Percentiles rank a stretch among this genome's conserved stretches.
These are phyloP conservation scores for Datisca glomerata DNA, from an alignment of 306 rosid genomes.

Conservation along the genomic window DNA sequence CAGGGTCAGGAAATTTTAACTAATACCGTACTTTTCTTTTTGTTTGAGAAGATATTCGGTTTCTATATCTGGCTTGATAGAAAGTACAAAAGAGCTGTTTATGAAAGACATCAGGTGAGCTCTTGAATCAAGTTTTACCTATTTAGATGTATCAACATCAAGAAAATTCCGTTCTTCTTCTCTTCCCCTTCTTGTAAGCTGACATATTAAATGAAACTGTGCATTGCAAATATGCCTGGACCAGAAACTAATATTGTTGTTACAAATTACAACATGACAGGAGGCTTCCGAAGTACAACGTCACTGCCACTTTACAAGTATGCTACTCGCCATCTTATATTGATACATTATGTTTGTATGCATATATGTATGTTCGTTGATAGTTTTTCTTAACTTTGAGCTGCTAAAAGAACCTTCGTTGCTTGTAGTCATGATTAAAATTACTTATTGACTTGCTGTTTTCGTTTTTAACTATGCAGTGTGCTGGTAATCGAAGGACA, in stretches of 20 bases:
- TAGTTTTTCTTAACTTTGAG: conserved; percentile 1
- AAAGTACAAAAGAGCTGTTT: conserved; percentile 40
- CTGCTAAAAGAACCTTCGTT: too few species aligned
- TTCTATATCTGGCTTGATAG: conserved; percentile 43
- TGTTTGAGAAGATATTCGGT: conserved; percentile 44
- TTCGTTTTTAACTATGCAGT: conserved; percentile 30
- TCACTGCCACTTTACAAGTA: conserved; percentile 86
- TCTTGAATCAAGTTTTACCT: too few species aligned
- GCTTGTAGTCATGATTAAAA: too few species aligned
- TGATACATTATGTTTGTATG: too few species aligned
- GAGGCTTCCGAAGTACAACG: conserved; percentile 73
- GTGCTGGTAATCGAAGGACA: conserved; percentile 95
- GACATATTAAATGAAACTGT: neutral
- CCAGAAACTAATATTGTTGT: conserved; percentile 8
- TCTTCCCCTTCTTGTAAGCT: too few species aligned
- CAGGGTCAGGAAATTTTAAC: too few species aligned
- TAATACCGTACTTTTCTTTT: conserved; percentile 11
- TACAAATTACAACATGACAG: conserved; percentile 30
- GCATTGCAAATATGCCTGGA: neutral
- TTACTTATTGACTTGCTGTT: too few species aligned
- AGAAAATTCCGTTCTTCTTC: too few species aligned
- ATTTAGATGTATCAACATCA: too few species aligned
- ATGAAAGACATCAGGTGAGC: conserved; percentile 75
- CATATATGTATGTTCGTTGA: neutral
- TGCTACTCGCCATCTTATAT: neutral